These are phyloP conservation scores for Talaromyces atroroseus DNA, from an alignment of 2,329 filamentous ascomycete species.

Conservation along the genomic window DNA sequence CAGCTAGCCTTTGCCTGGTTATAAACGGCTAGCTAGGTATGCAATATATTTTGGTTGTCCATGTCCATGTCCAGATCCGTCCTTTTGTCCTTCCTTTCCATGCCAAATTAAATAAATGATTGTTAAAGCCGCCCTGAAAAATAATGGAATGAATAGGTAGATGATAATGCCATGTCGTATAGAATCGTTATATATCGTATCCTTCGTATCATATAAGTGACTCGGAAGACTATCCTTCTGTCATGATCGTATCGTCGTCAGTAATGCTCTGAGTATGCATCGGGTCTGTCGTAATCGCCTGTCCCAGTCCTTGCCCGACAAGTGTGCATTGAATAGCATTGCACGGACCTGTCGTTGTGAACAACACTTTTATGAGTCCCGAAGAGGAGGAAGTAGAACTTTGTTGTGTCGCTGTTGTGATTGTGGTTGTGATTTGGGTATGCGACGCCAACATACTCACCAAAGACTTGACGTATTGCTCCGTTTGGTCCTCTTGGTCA, in stretches of 20 bases:
- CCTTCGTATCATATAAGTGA: neutral
- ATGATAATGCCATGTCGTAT: neutral
- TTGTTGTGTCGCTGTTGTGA: neutral
- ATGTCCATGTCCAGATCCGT: too few species aligned
- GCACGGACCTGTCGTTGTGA: slow-evolving; percentile 27
- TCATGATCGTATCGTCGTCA: neutral
- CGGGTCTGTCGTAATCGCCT: slow-evolving; percentile 6
- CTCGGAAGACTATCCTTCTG: neutral
- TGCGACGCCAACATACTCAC: slow-evolving; percentile 30
- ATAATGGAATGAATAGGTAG: too few species aligned
- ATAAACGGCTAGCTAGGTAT: too few species aligned
- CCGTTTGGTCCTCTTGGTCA: slow-evolving; percentile 17
- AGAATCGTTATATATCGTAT: neutral
- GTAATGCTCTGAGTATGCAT: neutral
- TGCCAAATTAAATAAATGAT: too few species aligned
- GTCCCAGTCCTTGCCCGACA: slow-evolving; percentile 3
- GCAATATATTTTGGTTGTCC: too few species aligned
- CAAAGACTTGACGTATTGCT: slow-evolving; percentile 28
- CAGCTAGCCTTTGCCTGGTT: too few species aligned
- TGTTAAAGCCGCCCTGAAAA: too few species aligned
- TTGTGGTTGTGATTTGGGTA: slow-evolving; percentile 12
- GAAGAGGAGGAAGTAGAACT: slow-evolving; percentile 5
- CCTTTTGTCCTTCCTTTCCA: too few species aligned
- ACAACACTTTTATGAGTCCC: slow-evolving; percentile 31
- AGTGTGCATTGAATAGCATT: slow-evolving; percentile 6